These are phyloP conservation scores for Vigna unguiculata DNA, from an alignment of 306 rosid genomes.

Conservation along the genomic window DNA sequence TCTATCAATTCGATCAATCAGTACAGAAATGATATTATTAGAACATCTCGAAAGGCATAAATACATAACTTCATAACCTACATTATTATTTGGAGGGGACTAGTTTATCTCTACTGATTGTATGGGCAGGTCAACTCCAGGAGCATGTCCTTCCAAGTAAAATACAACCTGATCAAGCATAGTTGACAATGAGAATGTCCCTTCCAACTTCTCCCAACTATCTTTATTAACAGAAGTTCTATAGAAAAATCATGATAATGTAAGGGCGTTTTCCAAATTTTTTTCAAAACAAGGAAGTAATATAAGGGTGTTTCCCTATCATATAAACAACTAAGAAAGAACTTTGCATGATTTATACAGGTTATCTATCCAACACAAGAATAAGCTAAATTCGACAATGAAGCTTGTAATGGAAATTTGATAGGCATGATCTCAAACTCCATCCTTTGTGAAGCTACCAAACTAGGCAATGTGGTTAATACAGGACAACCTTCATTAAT, in stretches of 20 bases:
- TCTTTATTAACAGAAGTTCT: slow-evolving; percentile 72
- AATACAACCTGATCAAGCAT: slow-evolving; percentile 66
- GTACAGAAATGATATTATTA: too few species aligned
- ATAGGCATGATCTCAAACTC: slow-evolving; percentile 20
- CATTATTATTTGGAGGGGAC: slow-evolving; percentile 53
- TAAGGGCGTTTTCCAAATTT: slow-evolving; percentile 26
- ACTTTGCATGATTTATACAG: slow-evolving; percentile 11
- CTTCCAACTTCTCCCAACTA: slow-evolving; percentile 84
- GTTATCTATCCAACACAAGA: slow-evolving; percentile 24
- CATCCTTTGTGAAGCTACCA: not conserved
- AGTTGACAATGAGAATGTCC: slow-evolving; percentile 70
- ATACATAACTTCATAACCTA: slow-evolving; percentile 52
- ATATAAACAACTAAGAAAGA: slow-evolving; percentile 33
- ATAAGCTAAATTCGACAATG: slow-evolving; percentile 16
- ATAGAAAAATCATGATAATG: slow-evolving; percentile 45
- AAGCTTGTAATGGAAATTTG: slow-evolving; percentile 7
- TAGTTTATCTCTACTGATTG: slow-evolving; percentile 64
- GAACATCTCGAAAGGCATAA: too few species aligned
- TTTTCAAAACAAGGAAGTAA: slow-evolving; percentile 31
- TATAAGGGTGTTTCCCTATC: too few species aligned
- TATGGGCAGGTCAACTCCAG: slow-evolving; percentile 77
- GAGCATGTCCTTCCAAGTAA: slow-evolving; percentile 93
- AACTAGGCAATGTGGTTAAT: slow-evolving; percentile 3
- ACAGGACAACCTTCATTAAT: not conserved
- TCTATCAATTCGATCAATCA: too few species aligned